phyloP scores from a whole-genome alignment of 2,329 filamentous ascomycete species.

The Tolypocladium ophioglossoides region DNA sequence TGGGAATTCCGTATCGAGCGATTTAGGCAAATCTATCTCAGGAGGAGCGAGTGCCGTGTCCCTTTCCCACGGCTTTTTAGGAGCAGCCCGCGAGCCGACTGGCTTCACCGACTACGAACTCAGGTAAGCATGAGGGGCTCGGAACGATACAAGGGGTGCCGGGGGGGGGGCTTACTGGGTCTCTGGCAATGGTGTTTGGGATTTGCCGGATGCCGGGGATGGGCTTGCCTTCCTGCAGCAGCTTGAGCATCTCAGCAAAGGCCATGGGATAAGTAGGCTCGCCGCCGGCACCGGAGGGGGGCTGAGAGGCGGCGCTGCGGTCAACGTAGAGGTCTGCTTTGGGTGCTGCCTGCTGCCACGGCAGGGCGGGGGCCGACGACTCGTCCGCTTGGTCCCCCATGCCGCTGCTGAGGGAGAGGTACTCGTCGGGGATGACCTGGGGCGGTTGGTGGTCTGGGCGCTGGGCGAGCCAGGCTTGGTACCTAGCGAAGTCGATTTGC shows the following conservation, averaged over 20 bases:
- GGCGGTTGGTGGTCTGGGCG: slow-evolving; percentile 22
- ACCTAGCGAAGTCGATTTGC: slow-evolving; percentile 54
- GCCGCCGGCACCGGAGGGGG: slow-evolving; percentile 14
- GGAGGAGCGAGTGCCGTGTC: slow-evolving; percentile 17
- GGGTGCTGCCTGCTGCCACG: slow-evolving; percentile 41
- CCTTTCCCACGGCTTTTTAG: slow-evolving; percentile 71
- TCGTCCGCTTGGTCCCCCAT: slow-evolving; percentile 2
- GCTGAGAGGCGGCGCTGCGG: slow-evolving; percentile 16
- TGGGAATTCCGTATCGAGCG: slow-evolving; percentile 24
- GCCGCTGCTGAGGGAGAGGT: slow-evolving; percentile 6
- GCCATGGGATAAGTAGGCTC: slow-evolving; percentile 67
- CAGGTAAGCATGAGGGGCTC: neutral
- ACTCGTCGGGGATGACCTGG: slow-evolving; percentile 25
- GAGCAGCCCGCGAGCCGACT: slow-evolving; percentile 34
- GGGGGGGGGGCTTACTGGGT: slow-evolving; percentile 42
- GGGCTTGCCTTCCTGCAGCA: slow-evolving; percentile 71
- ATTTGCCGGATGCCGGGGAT: slow-evolving; percentile 85
- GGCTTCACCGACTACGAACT: slow-evolving; percentile 33
- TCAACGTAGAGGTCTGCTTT: slow-evolving; percentile 36
- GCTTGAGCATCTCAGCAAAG: slow-evolving; percentile 76
- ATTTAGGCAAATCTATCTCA: slow-evolving; percentile 11
- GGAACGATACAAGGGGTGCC: neutral
- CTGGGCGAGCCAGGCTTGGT: slow-evolving; percentile 50
- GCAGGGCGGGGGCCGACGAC: slow-evolving; percentile 12
- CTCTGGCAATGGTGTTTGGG: slow-evolving; percentile 65